phyloP scores from a whole-genome alignment of 1,284 basidiomycete genomes.

The Bjerkandera adusta region DNA sequence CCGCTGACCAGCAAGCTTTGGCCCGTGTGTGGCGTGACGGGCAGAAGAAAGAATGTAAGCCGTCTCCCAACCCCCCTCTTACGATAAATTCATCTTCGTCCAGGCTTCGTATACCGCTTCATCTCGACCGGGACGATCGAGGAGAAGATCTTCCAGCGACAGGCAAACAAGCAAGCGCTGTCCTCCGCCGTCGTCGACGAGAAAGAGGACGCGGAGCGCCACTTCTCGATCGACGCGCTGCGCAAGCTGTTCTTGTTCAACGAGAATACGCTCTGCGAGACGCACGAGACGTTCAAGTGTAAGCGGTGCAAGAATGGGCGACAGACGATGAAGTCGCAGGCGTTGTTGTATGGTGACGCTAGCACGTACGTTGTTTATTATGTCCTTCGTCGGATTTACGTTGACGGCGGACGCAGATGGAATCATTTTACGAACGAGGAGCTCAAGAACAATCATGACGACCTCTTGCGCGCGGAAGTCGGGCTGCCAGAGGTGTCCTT shows the following conservation, averaged over 20 bases:
- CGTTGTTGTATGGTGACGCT: slow-evolving; percentile 93
- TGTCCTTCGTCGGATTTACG: slow-evolving; percentile 1
- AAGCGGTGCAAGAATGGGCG: slow-evolving; percentile 90
- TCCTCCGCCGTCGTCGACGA: slow-evolving; percentile 98
- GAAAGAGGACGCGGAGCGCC: slow-evolving; percentile 92
- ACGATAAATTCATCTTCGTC: background rate
- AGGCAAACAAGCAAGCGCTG: slow-evolving; percentile 95
- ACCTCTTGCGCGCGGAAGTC: slow-evolving; percentile 89
- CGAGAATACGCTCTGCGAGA: slow-evolving; percentile 86
- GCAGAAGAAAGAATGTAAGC: slow-evolving; percentile 97
- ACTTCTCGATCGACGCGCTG: slow-evolving; percentile 90
- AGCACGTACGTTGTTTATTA: slow-evolving; percentile 75
- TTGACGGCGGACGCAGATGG: slow-evolving; percentile 63
- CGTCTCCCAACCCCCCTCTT: background rate
- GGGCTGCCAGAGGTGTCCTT: slow-evolving; percentile 85
- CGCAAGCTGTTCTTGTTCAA: slow-evolving; percentile 93
- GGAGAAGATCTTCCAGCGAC: slow-evolving; percentile 97
- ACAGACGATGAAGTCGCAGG: slow-evolving; percentile 82
- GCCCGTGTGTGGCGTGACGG: slow-evolving; percentile 99
- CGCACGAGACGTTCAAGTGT: slow-evolving; percentile 98
- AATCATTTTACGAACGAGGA: slow-evolving; percentile 94
- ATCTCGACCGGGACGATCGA: slow-evolving; percentile 98
- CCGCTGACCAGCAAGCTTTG: slow-evolving; percentile 96
- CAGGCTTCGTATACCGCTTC: slow-evolving; percentile 97
- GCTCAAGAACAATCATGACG: slow-evolving; percentile 92